A percentile compares a stretch with the other conserved stretches of the same genome.
Evolutionary conservation across 2,329 filamentous ascomycete species (phyloP).

Genomic region (Aspergillus pseudonomiae): DNA sequence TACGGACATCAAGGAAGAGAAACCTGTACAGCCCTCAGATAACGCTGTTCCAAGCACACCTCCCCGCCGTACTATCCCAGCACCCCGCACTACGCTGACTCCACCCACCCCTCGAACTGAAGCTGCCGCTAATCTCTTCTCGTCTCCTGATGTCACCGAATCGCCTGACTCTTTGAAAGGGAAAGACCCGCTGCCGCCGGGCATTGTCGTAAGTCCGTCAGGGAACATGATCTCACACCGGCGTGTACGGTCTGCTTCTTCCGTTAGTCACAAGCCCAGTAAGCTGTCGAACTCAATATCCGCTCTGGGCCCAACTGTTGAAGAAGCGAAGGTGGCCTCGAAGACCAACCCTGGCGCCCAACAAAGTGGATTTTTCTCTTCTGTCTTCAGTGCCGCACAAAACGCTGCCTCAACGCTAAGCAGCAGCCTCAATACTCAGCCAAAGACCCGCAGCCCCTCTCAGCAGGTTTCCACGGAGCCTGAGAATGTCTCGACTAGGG

Average conservation of each 20-base stretch:
- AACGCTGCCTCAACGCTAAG: conserved; percentile 83
- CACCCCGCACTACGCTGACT: conserved; percentile 59
- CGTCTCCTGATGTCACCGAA: conserved; percentile 35
- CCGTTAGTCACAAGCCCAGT: conserved; percentile 66
- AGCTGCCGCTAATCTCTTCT: conserved; percentile 38
- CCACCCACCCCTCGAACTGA: conserved; percentile 60
- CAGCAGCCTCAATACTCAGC: conserved; percentile 60
- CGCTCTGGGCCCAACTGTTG: conserved; percentile 73
- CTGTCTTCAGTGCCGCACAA: conserved; percentile 88
- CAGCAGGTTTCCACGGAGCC: conserved; percentile 33
- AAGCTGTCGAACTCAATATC: conserved; percentile 79
- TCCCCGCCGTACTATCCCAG: conserved; percentile 35
- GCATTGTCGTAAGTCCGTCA: conserved; percentile 64
- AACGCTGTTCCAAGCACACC: conserved; percentile 35
- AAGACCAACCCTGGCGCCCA: conserved; percentile 60
- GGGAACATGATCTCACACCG: conserved; percentile 76
- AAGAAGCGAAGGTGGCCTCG: conserved; percentile 58
- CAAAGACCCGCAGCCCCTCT: conserved; percentile 44
- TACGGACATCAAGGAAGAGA: conserved; percentile 33
- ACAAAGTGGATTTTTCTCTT: conserved; percentile 80
- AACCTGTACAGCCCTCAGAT: conserved; percentile 26
- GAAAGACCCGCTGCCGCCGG: conserved; percentile 31
- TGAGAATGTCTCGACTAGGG: conserved; percentile 32
- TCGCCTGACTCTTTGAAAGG: conserved; percentile 42
- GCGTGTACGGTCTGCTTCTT: conserved; percentile 61